These are phyloP conservation scores for Phytophthora agathidicida DNA, from an alignment of 352 stramenopile genomes.

Conservation along the genomic window DNA sequence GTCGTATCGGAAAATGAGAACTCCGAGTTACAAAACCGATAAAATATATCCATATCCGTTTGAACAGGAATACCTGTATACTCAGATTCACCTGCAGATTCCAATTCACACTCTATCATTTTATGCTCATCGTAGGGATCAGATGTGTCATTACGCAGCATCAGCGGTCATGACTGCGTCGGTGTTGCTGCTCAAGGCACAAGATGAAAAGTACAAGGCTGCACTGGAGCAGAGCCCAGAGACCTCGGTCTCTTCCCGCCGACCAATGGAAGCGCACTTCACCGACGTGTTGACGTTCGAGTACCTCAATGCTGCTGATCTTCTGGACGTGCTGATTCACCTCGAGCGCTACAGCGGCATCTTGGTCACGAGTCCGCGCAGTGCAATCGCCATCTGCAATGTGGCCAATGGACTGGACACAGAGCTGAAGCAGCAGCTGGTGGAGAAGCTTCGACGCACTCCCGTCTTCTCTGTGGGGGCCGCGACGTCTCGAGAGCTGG, in stretches of 20 bases:
- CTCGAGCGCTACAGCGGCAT: constrained; percentile 63
- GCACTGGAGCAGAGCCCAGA: constrained; percentile 34
- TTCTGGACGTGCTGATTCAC: constrained; percentile 46
- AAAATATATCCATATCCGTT: background rate
- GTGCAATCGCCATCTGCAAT: constrained; percentile 55
- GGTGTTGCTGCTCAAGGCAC: constrained; percentile 74
- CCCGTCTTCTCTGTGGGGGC: constrained; percentile 71
- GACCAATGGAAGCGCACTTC: constrained; percentile 41
- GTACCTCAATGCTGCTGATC: constrained; percentile 54
- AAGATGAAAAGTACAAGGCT: constrained; percentile 59
- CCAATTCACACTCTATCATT: background rate
- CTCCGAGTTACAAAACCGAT: background rate
- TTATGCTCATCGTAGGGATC: constrained; percentile 9
- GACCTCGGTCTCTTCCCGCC: background rate
- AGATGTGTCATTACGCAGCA: constrained; percentile 6
- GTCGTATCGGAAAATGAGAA: constrained; percentile 1
- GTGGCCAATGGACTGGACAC: constrained; percentile 38
- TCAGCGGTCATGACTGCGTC: constrained; percentile 15
- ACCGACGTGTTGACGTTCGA: constrained; percentile 73
- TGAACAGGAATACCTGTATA: too few species aligned
- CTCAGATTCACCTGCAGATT: too few species aligned
- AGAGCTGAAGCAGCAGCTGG: constrained; percentile 16
- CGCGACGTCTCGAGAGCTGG: constrained; percentile 68
- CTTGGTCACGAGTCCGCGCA: constrained; percentile 79
- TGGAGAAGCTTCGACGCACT: constrained; percentile 36